Evolutionary conservation across 306 rosid species (phyloP), one percentile per base, ranked within the genome.

Genomic region (Senna siamea): DNA sequence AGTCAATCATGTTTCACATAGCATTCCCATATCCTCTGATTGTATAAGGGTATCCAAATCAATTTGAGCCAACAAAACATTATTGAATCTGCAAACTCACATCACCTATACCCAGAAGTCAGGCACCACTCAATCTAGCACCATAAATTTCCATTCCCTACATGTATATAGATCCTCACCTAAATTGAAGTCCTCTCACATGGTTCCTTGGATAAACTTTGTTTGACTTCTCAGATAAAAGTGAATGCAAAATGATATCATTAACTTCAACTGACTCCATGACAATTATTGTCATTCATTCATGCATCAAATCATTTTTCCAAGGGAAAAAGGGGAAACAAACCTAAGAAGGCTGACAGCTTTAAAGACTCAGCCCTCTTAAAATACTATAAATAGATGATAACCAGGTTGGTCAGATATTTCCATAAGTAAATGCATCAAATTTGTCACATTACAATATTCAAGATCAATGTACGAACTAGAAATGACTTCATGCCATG

Each of bases 371-470:
- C 47, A 22, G 55, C 48, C 66, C 14, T 35, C 69, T 58, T 17
- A 40, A 43, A 76, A 5, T 26, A 26, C 18, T 30, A 8, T 58
- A 48, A 64, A 56, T 56, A 56, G 40, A 70, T 37, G 14, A 77
- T 44, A 68, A 30, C 68, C 55, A 43, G 66, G 26, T 53, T 26
- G 13, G 9, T 44, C 50, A 32, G 73, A 54, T 61, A 57, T 63
- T 67, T 57, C 59, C 75, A 55, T 53, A 35, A 43, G 58, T 59
- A 22, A 73, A 81, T 38, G 43, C 56, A 32, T 17, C 57, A 43
- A 41, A 47, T 70, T 46, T 76, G 57, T 75, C 67, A 57, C 32
- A 46, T 53, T 3, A 40, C 58, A 82, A 63, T 64, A 68, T 67
- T 62, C 44, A 48, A 37, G 76, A 82, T 58, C 30, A 26, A 26